Base-by-base conservation (phyloP, 2,329 filamentous ascomycete genomes). In the Microascus cirrosus region DNA sequence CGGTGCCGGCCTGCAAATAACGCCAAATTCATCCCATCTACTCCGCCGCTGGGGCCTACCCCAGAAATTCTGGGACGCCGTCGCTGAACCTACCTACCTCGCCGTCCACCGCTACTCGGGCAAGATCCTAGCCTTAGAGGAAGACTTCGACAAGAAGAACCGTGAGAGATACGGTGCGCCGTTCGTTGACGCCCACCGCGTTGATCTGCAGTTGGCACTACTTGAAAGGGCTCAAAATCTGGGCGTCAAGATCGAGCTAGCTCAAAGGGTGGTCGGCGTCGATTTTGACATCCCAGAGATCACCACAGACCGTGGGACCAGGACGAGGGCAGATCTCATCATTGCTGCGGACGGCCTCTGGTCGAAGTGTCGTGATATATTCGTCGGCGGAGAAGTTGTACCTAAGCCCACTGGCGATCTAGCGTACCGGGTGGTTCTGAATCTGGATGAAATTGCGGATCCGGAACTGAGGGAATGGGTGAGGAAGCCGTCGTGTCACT, bases 311-410 rank as follows among this genome's bases (percentile, higher is more conserved):
- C 13, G 20, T 3, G 48, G 48, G 5, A 20, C 13, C 8, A 52
- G 15, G 48, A 20, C 20, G 11, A 52, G 13, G 7, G 48, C 13
- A 20, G 48, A 52, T 20, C 48, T 52, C 13, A 13, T 52, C 12
- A 52, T 52, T 18, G 48, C 48, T 13, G 48, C 48, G 3, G 48
- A 54, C 15, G 53, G 53, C 28, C 25, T 78, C 50, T 76, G 74
- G 65, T 73, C 70, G 8, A 60, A 65, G 50, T 72, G 71, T 55
- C 73, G 77, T 4, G 72, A 76, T 58, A 65, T 69, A 4, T 67
- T 82, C 18, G 63, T 80, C 10, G 72, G 72, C 3, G 66, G 67
- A 11, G 63, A 68, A 0, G 71, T 77, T 61, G 74, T 75, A 0
- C 77, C 79, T 1, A 66, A 73, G 13, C 70, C 74, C 54, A 83